Evolutionary conservation across 805 yeast species (phyloP).

Genomic region (Starmerella scarabaei): DNA sequence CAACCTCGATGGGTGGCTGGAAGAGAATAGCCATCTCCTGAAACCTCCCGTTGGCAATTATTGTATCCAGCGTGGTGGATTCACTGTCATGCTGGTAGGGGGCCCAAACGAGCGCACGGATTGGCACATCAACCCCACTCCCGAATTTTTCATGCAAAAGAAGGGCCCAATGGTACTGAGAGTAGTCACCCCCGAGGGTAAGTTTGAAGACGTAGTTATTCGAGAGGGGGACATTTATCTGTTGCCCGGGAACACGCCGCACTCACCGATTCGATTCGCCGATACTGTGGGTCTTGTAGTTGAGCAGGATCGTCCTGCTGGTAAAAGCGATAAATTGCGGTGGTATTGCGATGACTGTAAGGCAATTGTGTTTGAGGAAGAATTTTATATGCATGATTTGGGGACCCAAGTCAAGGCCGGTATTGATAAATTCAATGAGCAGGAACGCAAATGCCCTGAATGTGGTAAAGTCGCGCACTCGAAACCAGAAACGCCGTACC

Average conservation of each 20-base stretch:
- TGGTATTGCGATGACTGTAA: slow-evolving; percentile 77
- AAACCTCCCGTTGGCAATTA: slow-evolving; percentile 89
- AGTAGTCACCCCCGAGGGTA: slow-evolving; percentile 62
- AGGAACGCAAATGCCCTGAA: slow-evolving; percentile 54
- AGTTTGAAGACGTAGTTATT: slow-evolving; percentile 60
- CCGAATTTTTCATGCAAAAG: slow-evolving; percentile 82
- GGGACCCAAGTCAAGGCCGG: slow-evolving; percentile 87
- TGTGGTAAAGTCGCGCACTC: slow-evolving; percentile 45
- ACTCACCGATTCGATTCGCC: slow-evolving; percentile 76
- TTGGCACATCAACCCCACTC: slow-evolving; percentile 85
- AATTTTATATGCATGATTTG: slow-evolving; percentile 63
- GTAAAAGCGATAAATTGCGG: slow-evolving; percentile 55
- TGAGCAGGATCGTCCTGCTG: slow-evolving; percentile 79
- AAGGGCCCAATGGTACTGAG: slow-evolving; percentile 75
- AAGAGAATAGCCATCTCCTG: slow-evolving; percentile 57
- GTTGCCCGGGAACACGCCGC: slow-evolving; percentile 75
- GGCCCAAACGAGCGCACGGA: slow-evolving; percentile 93
- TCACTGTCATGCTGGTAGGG: slow-evolving; percentile 89
- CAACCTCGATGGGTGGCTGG: slow-evolving; percentile 67
- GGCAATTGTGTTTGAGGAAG: slow-evolving; percentile 50
- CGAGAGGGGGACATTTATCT: slow-evolving; percentile 81
- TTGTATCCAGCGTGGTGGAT: slow-evolving; percentile 83
- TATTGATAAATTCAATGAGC: slow-evolving; percentile 49
- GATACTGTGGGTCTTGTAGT: slow-evolving; percentile 82
- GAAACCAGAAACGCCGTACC: slow-evolving; percentile 19